phyloP scores from a whole-genome alignment of 2,329 filamentous ascomycete genomes.

The Fonsecaea monophora region DNA sequence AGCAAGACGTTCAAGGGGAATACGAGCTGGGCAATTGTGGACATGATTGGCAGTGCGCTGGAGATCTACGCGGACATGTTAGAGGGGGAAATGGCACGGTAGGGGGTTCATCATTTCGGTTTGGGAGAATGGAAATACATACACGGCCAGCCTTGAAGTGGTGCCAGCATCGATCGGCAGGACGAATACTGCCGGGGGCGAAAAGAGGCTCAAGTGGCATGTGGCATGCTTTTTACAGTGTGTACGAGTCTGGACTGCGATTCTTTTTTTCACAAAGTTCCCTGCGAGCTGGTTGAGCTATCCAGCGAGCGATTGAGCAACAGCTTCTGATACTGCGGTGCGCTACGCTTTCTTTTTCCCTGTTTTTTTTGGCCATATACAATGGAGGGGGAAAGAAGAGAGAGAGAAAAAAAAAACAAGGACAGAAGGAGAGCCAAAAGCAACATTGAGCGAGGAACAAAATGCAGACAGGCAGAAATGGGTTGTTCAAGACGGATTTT shows the following conservation, averaged over 20 bases:
- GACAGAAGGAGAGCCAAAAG: too few relatives aligned
- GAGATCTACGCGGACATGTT: conserved; percentile 56
- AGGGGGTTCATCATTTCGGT: not conserved
- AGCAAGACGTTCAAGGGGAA: conserved; percentile 58
- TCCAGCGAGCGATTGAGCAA: not conserved
- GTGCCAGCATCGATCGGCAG: not conserved
- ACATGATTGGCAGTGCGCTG: conserved; percentile 54
- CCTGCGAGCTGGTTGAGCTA: not conserved
- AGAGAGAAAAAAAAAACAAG: too few relatives aligned
- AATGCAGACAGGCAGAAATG: too few relatives aligned
- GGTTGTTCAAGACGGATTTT: too few relatives aligned
- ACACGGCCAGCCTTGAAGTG: not conserved
- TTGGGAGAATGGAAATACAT: not conserved
- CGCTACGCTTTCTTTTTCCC: too few relatives aligned
- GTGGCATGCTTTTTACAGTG: not conserved
- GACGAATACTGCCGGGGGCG: too few relatives aligned
- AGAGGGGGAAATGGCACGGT: conserved; percentile 43
- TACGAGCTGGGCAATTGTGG: conserved; percentile 58
- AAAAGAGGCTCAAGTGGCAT: not conserved
- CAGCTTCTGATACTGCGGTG: not conserved
- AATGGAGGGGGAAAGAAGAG: too few relatives aligned
- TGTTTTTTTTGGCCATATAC: too few relatives aligned
- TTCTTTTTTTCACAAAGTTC: not conserved
- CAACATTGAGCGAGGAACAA: too few relatives aligned
- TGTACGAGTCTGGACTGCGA: not conserved